A percentile compares a stretch with the other conserved stretches of the same genome.
These are phyloP conservation scores for Pseudomassariella vexata DNA, from an alignment of 2,329 filamentous ascomycete genomes.

Conservation along the genomic window DNA sequence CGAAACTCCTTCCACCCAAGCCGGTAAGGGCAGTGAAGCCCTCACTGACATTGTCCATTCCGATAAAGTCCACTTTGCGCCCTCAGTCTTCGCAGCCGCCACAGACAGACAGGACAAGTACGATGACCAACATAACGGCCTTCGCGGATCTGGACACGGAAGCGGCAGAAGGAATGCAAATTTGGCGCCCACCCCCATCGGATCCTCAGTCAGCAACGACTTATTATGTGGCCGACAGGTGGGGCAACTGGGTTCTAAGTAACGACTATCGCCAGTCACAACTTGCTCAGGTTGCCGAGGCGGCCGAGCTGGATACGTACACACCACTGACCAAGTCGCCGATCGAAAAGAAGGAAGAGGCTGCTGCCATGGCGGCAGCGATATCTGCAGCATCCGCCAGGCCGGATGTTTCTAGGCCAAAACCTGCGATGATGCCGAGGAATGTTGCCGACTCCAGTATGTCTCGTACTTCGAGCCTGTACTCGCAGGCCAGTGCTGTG, in stretches of 20 bases:
- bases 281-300: constrained; percentile 11
- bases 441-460: constrained; percentile 14
- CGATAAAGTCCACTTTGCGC: constrained; percentile 11
- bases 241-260: constrained; percentile 48
- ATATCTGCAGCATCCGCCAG: constrained; percentile 17
- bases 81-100: constrained; percentile 35
- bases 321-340: constrained; percentile 24
- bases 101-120: constrained; percentile 47
- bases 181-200: constrained; percentile 44
- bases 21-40: constrained; percentile 29
- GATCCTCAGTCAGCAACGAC: constrained; percentile 39
- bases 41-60: constrained; percentile 33
- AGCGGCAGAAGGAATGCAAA: constrained; percentile 30
- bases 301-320: constrained; percentile 21
- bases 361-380: constrained; percentile 13
- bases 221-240: constrained; percentile 45
- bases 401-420: constrained; percentile 16
- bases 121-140: constrained; percentile 22
- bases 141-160: constrained; percentile 26
- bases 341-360: constrained; percentile 20
- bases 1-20: constrained; percentile 39
- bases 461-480: constrained; percentile 28
- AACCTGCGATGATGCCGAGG: constrained; percentile 23
- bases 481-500: constrained; percentile 26
- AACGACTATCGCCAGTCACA: constrained; percentile 25